Conservation (phyloP, 306 rosid species). For the Prosopis cineraria region DNA sequence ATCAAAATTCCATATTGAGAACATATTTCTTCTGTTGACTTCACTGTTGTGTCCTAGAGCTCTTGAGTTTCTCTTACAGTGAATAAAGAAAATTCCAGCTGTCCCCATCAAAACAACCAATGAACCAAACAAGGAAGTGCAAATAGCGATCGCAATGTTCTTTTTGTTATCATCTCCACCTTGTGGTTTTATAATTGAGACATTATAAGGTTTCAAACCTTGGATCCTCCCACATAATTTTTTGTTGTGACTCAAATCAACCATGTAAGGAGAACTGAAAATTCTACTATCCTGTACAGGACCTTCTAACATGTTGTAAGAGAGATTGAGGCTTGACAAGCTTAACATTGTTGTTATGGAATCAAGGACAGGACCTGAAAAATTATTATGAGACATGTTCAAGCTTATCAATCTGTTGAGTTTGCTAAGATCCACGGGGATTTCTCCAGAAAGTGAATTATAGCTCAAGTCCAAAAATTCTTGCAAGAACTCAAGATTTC, state of each 20-base stretch:
- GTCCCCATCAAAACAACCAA: background rate
- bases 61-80: background rate
- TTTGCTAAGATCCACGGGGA: constrained; percentile 31
- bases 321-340: background rate
- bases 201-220: constrained; percentile 17
- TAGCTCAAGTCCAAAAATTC: background rate
- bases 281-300: background rate
- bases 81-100: background rate
- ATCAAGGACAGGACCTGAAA: constrained; percentile 3
- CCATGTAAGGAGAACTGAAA: background rate
- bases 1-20: constrained; percentile 27
- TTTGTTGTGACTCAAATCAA: background rate
- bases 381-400: constrained; percentile 42
- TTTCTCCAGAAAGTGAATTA: background rate
- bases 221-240: background rate
- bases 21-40: background rate
- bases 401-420: constrained; percentile 32
- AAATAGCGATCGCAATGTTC: background rate
- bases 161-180: background rate
- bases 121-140: background rate
- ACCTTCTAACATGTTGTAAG: background rate
- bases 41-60: background rate
- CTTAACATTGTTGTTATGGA: background rate
- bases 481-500: constrained; percentile 33
- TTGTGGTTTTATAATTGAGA: too few species aligned